These are phyloP conservation scores for Talaromyces sp. DNA, from an alignment of 2,329 filamentous ascomycete genomes.

Conservation along the genomic window DNA sequence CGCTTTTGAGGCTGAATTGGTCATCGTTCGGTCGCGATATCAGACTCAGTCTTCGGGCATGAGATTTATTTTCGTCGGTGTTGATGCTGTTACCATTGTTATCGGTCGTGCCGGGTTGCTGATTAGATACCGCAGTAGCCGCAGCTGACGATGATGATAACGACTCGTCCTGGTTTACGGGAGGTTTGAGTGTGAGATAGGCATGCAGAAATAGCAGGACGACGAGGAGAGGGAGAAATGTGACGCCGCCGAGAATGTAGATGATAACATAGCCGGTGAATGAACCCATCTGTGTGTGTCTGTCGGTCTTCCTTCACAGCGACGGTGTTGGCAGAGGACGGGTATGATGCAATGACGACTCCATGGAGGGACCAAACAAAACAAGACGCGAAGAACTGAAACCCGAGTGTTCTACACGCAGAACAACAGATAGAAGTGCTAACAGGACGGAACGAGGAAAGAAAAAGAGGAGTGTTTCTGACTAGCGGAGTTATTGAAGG, in stretches of 20 bases:
- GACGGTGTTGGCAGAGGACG: constrained; percentile 21
- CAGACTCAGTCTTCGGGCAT: not conserved
- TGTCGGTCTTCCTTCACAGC: constrained; percentile 16
- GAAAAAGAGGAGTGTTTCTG: not conserved
- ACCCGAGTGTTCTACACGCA: not conserved
- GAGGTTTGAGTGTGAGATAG: constrained; percentile 62
- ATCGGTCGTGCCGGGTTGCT: not conserved
- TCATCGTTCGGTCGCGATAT: constrained; percentile 61
- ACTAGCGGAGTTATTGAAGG: not conserved
- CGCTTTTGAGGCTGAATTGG: constrained; percentile 59
- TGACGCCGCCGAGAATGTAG: constrained; percentile 83
- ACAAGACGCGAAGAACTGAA: not conserved
- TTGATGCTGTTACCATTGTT: constrained; percentile 11
- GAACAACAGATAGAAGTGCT: not conserved
- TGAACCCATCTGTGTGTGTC: constrained; percentile 39
- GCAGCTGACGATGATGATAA: constrained; percentile 21
- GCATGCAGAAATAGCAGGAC: constrained; percentile 60
- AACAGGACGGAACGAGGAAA: not conserved
- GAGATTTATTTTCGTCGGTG: constrained; percentile 37
- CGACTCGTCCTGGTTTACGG: constrained; percentile 13
- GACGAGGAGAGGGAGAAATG: constrained; percentile 74
- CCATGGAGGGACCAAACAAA: constrained; percentile 23
- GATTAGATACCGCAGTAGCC: not conserved
- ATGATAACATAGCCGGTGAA: constrained; percentile 61
- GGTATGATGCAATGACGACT: constrained; percentile 29